A percentile compares a stretch with the other conserved stretches of the same genome.
Evolutionary conservation across 331 rosid species (phyloP).

Genomic region (Rhamnella rubrinervis): DNA sequence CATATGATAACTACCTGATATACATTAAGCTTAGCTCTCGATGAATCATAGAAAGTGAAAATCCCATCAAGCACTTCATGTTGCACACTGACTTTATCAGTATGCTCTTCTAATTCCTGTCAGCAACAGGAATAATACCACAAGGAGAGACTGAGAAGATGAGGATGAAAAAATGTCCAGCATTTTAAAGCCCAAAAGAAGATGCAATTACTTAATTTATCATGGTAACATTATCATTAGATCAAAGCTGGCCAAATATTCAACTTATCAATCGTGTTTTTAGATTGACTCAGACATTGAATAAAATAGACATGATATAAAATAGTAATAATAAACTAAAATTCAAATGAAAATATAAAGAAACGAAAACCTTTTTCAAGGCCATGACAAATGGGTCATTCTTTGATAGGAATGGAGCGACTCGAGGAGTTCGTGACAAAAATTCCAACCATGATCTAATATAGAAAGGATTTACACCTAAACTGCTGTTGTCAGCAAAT

Average conservation of each 20-base stretch:
- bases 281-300: neutral
- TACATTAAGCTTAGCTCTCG: slow-evolving; percentile 56
- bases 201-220: no score
- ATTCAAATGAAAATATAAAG: neutral
- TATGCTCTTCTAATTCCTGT: slow-evolving; percentile 90
- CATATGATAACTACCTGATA: slow-evolving; percentile 68
- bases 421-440: slow-evolving; percentile 85
- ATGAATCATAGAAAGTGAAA: slow-evolving; percentile 88
- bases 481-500: slow-evolving; percentile 77
- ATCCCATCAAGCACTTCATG: slow-evolving; percentile 83
- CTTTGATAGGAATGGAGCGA: slow-evolving; percentile 90
- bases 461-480: slow-evolving; percentile 94
- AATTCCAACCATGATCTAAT: slow-evolving; percentile 81
- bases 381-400: slow-evolving; percentile 76
- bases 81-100: slow-evolving; percentile 75
- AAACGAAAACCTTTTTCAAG: slow-evolving; percentile 68
- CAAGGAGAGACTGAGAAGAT: neutral
- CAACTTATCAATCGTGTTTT: no score
- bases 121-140: slow-evolving; percentile 5
- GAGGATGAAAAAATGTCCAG: neutral
- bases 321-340: slow-evolving; percentile 1
- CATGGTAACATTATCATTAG: no score
- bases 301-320: neutral
- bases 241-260: no score
- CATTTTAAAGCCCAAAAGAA: neutral